Conservation (phyloP, 2,329 filamentous ascomycete species). For the Colletotrichum sp. region DNA sequence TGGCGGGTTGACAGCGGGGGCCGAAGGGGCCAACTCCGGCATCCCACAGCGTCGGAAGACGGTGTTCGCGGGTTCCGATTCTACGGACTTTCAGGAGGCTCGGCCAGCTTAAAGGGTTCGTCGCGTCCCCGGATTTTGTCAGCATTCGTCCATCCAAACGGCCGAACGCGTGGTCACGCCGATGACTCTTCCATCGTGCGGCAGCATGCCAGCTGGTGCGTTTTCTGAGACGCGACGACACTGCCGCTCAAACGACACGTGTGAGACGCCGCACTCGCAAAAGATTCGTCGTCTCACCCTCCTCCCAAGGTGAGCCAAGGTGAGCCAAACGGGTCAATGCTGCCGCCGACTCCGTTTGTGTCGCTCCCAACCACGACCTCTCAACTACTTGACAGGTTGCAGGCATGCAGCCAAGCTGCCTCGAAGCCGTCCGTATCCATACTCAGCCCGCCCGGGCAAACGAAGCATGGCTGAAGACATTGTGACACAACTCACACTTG, state of each 20-base stretch:
- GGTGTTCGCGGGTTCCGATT: conserved; percentile 10
- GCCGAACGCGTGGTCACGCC: neutral
- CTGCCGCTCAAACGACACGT: neutral
- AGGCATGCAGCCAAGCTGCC: neutral
- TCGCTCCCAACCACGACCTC: neutral
- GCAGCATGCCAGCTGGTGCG: neutral
- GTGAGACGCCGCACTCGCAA: neutral
- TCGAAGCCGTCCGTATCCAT: neutral
- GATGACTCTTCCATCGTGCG: neutral
- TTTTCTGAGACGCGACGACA: neutral
- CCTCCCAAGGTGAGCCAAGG: neutral
- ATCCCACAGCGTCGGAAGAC: neutral
- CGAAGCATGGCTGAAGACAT: neutral
- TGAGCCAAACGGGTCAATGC: neutral
- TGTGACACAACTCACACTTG: neutral
- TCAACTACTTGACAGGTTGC: neutral
- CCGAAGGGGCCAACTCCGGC: neutral
- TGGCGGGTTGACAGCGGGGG: neutral
- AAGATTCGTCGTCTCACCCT: neutral
- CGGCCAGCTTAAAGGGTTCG: neutral
- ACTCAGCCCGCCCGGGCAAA: neutral
- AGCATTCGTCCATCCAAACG: neutral
- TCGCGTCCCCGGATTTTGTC: neutral
- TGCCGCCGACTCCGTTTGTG: neutral
- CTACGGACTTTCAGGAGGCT: neutral